phyloP scores from a whole-genome alignment of 352 stramenopile genomes.

The Phytophthora crassamura region DNA sequence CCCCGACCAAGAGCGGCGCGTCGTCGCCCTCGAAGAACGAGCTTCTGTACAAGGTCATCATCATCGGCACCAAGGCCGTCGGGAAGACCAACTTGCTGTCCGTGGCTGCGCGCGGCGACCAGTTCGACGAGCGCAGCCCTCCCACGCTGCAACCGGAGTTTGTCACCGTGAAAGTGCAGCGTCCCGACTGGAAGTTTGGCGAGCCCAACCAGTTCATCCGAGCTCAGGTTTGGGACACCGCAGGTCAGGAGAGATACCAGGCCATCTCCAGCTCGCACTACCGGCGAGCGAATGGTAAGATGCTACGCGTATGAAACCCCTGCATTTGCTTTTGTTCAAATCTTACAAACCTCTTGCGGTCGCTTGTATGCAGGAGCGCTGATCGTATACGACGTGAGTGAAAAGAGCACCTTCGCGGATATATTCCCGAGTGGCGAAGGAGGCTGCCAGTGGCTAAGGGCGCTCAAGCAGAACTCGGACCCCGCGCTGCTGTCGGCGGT shows the following conservation, averaged over 20 bases:
- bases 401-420: constrained; percentile 73
- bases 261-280: constrained; percentile 82
- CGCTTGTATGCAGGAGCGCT: constrained; percentile 49
- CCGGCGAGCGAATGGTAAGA: constrained; percentile 58
- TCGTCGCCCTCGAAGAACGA: constrained; percentile 51
- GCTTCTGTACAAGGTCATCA: constrained; percentile 68
- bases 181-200: constrained; percentile 75
- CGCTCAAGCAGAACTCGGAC: constrained; percentile 72
- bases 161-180: constrained; percentile 71
- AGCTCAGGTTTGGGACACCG: constrained; percentile 77
- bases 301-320: too few relatives aligned
- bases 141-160: constrained; percentile 71
- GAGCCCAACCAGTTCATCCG: constrained; percentile 69
- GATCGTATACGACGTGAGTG: constrained; percentile 73
- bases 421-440: constrained; percentile 50
- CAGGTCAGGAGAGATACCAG: constrained; percentile 74
- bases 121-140: constrained; percentile 62
- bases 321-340: too few relatives aligned
- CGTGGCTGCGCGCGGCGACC: constrained; percentile 58
- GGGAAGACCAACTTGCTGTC: constrained; percentile 72
- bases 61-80: constrained; percentile 68
- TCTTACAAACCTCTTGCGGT: not conserved
- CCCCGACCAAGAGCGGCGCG: constrained; percentile 33
- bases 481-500: constrained; percentile 54
- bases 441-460: constrained; percentile 64